Evolutionary conservation across 495 filamentous ascomycete genomes (phyloP).

Genomic region (Aspergillus asperescens): DNA sequence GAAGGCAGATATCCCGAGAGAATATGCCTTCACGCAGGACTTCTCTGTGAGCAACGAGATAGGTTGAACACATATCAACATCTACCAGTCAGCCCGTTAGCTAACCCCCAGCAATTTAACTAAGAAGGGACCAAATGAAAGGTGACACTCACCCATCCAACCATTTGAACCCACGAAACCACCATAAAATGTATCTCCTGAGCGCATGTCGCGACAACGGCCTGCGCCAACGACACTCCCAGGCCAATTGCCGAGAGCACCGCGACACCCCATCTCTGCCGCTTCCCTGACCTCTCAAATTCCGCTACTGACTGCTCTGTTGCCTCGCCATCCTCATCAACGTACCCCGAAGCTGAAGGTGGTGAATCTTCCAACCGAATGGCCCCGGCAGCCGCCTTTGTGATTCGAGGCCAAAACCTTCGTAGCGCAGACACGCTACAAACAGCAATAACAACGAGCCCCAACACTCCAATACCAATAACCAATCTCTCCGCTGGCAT

Average conservation of each 20-base stretch:
- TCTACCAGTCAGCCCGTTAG: slow-evolving; percentile 14
- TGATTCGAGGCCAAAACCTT: slow-evolving; percentile 20
- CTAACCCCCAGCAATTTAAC: too few relatives aligned
- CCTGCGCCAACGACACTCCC: slow-evolving; percentile 18
- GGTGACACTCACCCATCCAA: slow-evolving; percentile 30
- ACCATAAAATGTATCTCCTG: slow-evolving; percentile 1
- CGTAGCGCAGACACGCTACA: slow-evolving; percentile 23
- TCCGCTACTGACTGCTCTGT: slow-evolving; percentile 10
- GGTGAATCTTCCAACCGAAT: slow-evolving; percentile 19
- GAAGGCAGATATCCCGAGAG: slow-evolving; percentile 28
- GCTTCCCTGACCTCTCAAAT: slow-evolving; percentile 10
- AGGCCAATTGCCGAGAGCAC: slow-evolving; percentile 14
- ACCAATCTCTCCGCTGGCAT: slow-evolving; percentile 16
- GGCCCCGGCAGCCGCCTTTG: background rate
- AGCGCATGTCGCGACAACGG: slow-evolving; percentile 10
- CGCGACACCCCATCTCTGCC: slow-evolving; percentile 16
- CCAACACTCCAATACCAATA: slow-evolving; percentile 19
- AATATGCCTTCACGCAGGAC: slow-evolving; percentile 26
- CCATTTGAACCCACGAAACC: slow-evolving; percentile 31
- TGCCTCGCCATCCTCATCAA: slow-evolving; percentile 23
- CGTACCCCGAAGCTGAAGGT: slow-evolving; percentile 17
- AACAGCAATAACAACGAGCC: slow-evolving; percentile 22
- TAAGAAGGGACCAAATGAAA: background rate
- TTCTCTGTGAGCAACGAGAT: slow-evolving; percentile 34
- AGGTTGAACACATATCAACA: slow-evolving; percentile 28